These are phyloP conservation scores for Mycena amicta DNA, from an alignment of 768 basidiomycete species.

Conservation along the genomic window DNA sequence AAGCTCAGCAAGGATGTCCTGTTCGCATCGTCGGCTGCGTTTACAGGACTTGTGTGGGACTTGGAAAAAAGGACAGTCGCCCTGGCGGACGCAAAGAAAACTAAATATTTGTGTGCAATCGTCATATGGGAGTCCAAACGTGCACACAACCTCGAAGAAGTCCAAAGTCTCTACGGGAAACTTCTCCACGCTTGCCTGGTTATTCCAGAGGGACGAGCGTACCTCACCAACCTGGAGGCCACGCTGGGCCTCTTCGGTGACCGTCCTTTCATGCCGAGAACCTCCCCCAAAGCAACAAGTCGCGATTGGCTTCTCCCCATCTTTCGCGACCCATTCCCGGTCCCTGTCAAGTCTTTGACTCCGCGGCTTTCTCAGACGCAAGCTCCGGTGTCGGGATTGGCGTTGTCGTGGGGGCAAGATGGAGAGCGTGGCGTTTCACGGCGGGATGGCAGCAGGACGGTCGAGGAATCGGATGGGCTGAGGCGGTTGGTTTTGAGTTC, in stretches of 20 bases:
- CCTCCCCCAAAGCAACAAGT: slow-evolving; percentile 27
- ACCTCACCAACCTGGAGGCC: slow-evolving; percentile 42
- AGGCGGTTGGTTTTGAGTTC: slow-evolving; percentile 47
- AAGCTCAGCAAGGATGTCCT: slow-evolving; percentile 21
- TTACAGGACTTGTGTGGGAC: slow-evolving; percentile 29
- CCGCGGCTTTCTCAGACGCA: slow-evolving; percentile 35
- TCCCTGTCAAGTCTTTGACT: slow-evolving; percentile 21
- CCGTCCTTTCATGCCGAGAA: slow-evolving; percentile 34
- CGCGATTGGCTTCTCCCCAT: slow-evolving; percentile 19
- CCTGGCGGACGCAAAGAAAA: background rate
- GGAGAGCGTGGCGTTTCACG: slow-evolving; percentile 28
- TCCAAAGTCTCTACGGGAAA: slow-evolving; percentile 42
- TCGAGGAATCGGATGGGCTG: slow-evolving; percentile 43
- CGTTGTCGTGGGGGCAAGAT: slow-evolving; percentile 16
- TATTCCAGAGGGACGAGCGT: slow-evolving; percentile 35
- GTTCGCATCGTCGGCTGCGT: slow-evolving; percentile 11
- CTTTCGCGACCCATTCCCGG: slow-evolving; percentile 22
- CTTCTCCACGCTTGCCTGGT: slow-evolving; percentile 37
- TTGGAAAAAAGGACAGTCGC: slow-evolving; percentile 1
- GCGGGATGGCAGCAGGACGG: background rate
- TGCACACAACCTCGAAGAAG: slow-evolving; percentile 35
- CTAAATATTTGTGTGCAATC: background rate
- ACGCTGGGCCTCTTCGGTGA: slow-evolving; percentile 32
- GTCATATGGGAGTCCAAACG: background rate
- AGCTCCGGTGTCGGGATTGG: slow-evolving; percentile 24